A percentile compares a stretch with the other conserved stretches of the same genome.
Conservation (phyloP, 768 basidiomycete species). For the Sporobolomyces phaffii region DNA sequence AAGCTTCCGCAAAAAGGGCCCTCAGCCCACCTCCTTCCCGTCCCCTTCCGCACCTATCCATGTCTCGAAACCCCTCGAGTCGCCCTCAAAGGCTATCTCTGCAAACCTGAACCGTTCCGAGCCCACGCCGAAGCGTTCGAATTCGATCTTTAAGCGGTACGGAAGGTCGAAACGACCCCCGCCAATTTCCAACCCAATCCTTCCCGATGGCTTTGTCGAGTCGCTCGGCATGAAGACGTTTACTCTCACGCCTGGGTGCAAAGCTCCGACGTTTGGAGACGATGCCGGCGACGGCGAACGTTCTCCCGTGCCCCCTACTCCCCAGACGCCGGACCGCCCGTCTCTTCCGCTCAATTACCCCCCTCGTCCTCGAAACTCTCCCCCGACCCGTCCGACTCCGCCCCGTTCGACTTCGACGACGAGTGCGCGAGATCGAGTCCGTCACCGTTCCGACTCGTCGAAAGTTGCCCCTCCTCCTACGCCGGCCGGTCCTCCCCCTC, state of each 20-base stretch:
- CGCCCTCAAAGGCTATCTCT: background rate
- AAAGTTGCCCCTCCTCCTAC: background rate
- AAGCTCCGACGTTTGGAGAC: constrained; percentile 1
- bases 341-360: background rate
- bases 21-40: background rate
- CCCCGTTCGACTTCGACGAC: background rate
- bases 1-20: background rate
- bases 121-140: background rate
- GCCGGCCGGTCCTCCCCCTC: background rate
- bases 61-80: background rate
- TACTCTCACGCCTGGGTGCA: constrained; percentile 24
- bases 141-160: constrained; percentile 3
- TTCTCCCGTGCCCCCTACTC: background rate
- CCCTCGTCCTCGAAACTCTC: background rate
- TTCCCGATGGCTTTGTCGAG: constrained; percentile 35
- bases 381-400: background rate
- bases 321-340: constrained; percentile 3
- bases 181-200: constrained; percentile 32
- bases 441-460: background rate
- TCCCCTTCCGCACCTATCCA: background rate
- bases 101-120: background rate
- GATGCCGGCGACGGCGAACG: too few species aligned
- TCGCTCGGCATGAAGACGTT: constrained; percentile 39
- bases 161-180: constrained; percentile 14
- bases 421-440: too few species aligned